A percentile compares a stretch with the other conserved stretches of the same genome.
Conservation (phyloP, 2,329 filamentous ascomycete species). For the Stromatinia cepivora region DNA sequence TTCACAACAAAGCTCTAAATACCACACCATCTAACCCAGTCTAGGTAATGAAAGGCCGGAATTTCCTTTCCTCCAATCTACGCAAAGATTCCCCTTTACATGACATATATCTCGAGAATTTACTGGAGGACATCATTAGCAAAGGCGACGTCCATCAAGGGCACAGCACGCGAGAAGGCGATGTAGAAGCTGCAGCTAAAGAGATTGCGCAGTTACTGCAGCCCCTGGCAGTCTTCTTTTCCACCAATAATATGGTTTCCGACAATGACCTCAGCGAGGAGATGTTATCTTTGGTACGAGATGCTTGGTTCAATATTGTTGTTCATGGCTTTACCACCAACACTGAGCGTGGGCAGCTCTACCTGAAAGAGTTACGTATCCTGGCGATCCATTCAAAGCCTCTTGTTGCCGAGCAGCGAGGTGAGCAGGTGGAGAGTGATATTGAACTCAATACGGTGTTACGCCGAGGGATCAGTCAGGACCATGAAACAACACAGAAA, state of each 20-base stretch:
- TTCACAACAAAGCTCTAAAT: conserved; percentile 27
- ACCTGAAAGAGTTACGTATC: conserved; percentile 74
- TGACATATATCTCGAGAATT: conserved; percentile 77
- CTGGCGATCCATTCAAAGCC: conserved; percentile 87
- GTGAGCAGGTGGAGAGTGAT: conserved; percentile 90
- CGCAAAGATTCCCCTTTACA: conserved; percentile 72
- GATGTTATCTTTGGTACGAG: conserved; percentile 71
- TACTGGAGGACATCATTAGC: conserved; percentile 84
- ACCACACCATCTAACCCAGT: conserved; percentile 16
- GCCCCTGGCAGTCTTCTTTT: conserved; percentile 83
- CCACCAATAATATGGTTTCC: conserved; percentile 58
- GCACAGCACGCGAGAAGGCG: conserved; percentile 70
- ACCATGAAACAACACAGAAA: conserved; percentile 79
- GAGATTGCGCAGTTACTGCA: conserved; percentile 87
- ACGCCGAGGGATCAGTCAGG: conserved; percentile 77
- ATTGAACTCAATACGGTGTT: conserved; percentile 95
- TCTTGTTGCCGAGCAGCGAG: conserved; percentile 82
- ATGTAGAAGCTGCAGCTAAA: conserved; percentile 77
- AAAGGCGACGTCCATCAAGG: conserved; percentile 82
- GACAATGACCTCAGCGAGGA: conserved; percentile 59
- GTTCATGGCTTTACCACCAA: conserved; percentile 84
- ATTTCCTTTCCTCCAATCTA: conserved; percentile 71
- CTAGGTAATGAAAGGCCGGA: conserved; percentile 74
- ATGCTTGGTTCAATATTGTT: conserved; percentile 98
- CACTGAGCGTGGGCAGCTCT: conserved; percentile 70